phyloP scores from a whole-genome alignment of 176 grass and related monocot genomes.

The Pharus latifolius region DNA sequence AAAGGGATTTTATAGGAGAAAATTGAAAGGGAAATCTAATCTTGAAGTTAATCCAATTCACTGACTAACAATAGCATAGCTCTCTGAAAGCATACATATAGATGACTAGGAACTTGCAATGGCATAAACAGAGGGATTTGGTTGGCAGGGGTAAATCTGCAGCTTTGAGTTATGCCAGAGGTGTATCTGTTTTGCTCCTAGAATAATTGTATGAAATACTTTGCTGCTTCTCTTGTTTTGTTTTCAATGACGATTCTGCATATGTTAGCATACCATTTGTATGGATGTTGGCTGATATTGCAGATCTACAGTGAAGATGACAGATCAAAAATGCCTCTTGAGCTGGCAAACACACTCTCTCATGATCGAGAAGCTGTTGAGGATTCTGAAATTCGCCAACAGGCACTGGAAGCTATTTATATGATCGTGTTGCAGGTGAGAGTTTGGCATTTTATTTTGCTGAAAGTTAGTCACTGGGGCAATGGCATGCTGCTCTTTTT shows the following conservation, averaged over 20 bases:
- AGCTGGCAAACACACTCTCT: constrained; percentile 73
- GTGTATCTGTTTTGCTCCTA: background rate
- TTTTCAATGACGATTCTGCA: background rate
- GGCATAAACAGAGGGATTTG: background rate
- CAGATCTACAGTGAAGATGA: constrained; percentile 85
- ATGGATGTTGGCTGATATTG: background rate
- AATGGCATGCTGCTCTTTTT: background rate
- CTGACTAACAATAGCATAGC: too few relatives aligned
- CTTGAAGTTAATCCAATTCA: too few relatives aligned
- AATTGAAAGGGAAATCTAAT: too few relatives aligned
- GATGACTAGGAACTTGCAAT: too few relatives aligned
- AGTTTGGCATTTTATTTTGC: background rate
- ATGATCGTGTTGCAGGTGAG: constrained; percentile 83
- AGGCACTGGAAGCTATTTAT: constrained; percentile 81
- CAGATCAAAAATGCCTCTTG: constrained; percentile 80
- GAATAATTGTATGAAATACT: background rate
- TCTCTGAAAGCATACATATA: too few relatives aligned
- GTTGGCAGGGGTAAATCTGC: background rate
- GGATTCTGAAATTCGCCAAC: constrained; percentile 85
- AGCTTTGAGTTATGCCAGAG: background rate
- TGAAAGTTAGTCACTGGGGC: too few relatives aligned
- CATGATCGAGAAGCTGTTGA: constrained; percentile 77
- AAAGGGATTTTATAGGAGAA: too few relatives aligned
- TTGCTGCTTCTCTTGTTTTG: background rate
- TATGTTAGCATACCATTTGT: background rate